These are phyloP conservation scores for Ambrosia hybrid DNA, from an alignment of 140 eudicot genomes.

Conservation along the genomic window DNA sequence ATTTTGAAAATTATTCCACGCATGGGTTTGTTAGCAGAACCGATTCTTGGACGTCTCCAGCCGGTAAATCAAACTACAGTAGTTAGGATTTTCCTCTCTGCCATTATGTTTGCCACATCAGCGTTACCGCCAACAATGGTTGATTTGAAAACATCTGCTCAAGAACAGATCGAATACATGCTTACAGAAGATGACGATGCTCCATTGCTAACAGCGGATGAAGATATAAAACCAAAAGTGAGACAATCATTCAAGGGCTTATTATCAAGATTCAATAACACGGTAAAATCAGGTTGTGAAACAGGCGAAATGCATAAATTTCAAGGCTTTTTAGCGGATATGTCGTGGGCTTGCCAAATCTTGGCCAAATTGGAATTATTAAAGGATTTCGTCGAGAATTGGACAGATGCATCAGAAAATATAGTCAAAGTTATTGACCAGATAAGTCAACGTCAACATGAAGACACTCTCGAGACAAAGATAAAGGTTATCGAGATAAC, in stretches of 20 bases:
- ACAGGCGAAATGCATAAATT: slow-evolving; percentile 36
- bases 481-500: slow-evolving; percentile 78
- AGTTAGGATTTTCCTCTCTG: slow-evolving; percentile 60
- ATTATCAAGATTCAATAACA: slow-evolving; percentile 46
- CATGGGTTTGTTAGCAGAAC: slow-evolving; percentile 66
- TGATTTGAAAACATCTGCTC: slow-evolving; percentile 74
- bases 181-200: slow-evolving; percentile 98
- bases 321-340: slow-evolving; percentile 50
- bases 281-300: slow-evolving; percentile 45
- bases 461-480: slow-evolving; percentile 39
- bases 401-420: slow-evolving; percentile 59
- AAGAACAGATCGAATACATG: slow-evolving; percentile 96
- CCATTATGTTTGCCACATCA: slow-evolving; percentile 68
- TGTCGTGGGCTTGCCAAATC: slow-evolving; percentile 84
- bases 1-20: slow-evolving; percentile 65
- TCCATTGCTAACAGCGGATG: slow-evolving; percentile 59
- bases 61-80: slow-evolving; percentile 59
- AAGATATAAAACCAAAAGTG: slow-evolving; percentile 58
- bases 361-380: slow-evolving; percentile 58
- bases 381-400: slow-evolving; percentile 54
- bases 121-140: slow-evolving; percentile 51
- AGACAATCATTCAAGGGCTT: slow-evolving; percentile 48
- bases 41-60: slow-evolving; percentile 79
- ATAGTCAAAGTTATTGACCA: slow-evolving; percentile 48
- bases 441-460: slow-evolving; percentile 36